Evolutionary conservation across 1,139 yeast species (phyloP), one percentile per base, ranked within the genome.

Genomic region (Pichia sp.): DNA sequence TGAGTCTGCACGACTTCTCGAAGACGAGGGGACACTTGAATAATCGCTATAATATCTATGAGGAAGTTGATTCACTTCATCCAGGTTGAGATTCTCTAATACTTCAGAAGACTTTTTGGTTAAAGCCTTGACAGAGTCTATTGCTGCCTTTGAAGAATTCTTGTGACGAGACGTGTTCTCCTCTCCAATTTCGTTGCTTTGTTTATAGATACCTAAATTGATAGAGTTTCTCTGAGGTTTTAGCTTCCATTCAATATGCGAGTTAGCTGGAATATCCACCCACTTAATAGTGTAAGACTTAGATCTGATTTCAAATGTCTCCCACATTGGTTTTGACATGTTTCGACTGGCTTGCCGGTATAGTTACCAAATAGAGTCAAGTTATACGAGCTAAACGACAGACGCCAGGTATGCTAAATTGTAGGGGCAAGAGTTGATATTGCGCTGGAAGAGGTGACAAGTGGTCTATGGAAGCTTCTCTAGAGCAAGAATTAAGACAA

Each of bases 251-350:
- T 74, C 74, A 30, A 88, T 71, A 18, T 69, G 59, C 22, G 80
- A 72, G 42, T 76, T 72, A 30, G 75, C 80, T 0, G 84, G 80
- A 8, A 81, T 85, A 45, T 77, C 73, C 41, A 87, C 77, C 97
- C 97, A 91, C 51, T 88, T 85, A 52, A 88, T 83, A 47, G 87
- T 73, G 53, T 84, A 88, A 41, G 91, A 83, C 56, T 85, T 83
- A 36, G 94, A 80, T 51, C 88, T 94, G 29, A 91, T 76, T 59
- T 88, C 96, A 39, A 91, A 70, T 2, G 88, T 78, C 58, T 87
- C 43, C 14, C 27, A 25, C 27, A 25, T 25, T 13, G 11, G 8
- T n/a, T n/a, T n/a, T 13, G 1, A n/a, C 10, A 22, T 10, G 16
- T 15, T 17, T 4, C 23, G 22, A 24, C 6, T 20, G 23, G 15